These are phyloP conservation scores for Camelina neglecta DNA, from an alignment of 345 rosid genomes.

Conservation along the genomic window DNA sequence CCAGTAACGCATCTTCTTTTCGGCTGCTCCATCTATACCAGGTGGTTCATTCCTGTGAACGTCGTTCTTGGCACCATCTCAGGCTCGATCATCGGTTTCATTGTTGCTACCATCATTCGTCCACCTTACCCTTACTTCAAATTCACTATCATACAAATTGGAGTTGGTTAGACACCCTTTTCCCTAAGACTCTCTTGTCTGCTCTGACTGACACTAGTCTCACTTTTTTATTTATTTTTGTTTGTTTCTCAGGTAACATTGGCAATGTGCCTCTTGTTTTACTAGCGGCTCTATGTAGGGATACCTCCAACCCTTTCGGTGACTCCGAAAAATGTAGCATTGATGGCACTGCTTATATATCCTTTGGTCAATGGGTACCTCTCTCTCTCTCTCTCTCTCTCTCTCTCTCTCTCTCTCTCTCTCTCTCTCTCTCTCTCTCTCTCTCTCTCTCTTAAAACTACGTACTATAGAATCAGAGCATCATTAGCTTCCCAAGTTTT, in stretches of 20 bases:
- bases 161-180: slow-evolving; percentile 66
- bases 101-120: slow-evolving; percentile 62
- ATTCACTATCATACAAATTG: slow-evolving; percentile 86
- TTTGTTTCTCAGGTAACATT: slow-evolving; percentile 82
- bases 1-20: slow-evolving; percentile 16
- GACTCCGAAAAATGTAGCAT: slow-evolving; percentile 76
- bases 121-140: slow-evolving; percentile 98
- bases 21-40: slow-evolving; percentile 40
- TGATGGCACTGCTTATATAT: slow-evolving; percentile 95
- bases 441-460: neutral
- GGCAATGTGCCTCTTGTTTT: slow-evolving; percentile 99
- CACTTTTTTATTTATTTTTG: neutral
- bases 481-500: slow-evolving; percentile 2
- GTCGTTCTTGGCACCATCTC: slow-evolving; percentile 72
- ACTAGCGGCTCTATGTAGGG: slow-evolving; percentile 91
- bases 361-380: slow-evolving; percentile 98
- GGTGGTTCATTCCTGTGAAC: slow-evolving; percentile 99
- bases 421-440: too few species aligned
- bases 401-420: too few species aligned
- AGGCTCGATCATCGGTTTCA: slow-evolving; percentile 81
- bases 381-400: too few species aligned
- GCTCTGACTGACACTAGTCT: slow-evolving; percentile 7
- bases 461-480: slow-evolving; percentile 3
- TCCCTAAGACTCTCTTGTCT: neutral
- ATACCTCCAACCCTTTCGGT: slow-evolving; percentile 83